Evolutionary conservation across 176 grass and related monocot genomes (phyloP), one percentile per base, ranked within the genome.

Genomic region (Aegilops umbellulata): DNA sequence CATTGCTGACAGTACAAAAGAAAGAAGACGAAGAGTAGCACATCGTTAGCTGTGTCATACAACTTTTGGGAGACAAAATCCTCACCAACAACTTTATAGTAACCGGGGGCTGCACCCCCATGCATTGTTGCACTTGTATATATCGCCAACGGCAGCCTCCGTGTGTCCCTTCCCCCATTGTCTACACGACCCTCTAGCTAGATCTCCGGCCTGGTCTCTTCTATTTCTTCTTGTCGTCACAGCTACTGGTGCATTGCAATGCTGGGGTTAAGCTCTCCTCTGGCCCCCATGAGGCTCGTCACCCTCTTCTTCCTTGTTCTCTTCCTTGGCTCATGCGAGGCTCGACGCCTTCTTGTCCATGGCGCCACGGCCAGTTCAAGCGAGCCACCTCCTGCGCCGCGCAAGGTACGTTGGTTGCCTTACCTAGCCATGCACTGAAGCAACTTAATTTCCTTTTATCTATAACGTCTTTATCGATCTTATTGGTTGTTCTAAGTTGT

Each of bases 321-420:
- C 62, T 9, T 86, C 20, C 13, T 88, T 60, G 51, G 83, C 72
- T 86, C 78, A 22, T 91, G 90, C 66, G 83, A 89, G 27, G 90
- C 81, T 15, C 88, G 90, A 13, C 27, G 65, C 70, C 61, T 92
- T 39, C 42, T 35, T 26, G 41, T 35, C 31, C 30, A 29, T 71
- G 85, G 46, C 49, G 8, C 42, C 44, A 85, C 84, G 27, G 78
- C 3, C 41, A 44, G 20, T 41, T 77, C 70, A 25, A 80, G n/a
- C 31, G 80, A 80, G 26, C 22, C 46, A 44, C 39, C 60, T 66
- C 83, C 31, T 65, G 34, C 58, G 51, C 87, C 82, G 11, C 69
- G 44, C 61, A 89, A 90, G 88, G 95, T 97, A 74, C 27, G 90
- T 97, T 81, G 51, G 90, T 51, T 38, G 65, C 29, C 62, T 82